Evolutionary conservation across 768 basidiomycete genomes (phyloP), one percentile per base, ranked within the genome.

Genomic region (Russula virescens): DNA sequence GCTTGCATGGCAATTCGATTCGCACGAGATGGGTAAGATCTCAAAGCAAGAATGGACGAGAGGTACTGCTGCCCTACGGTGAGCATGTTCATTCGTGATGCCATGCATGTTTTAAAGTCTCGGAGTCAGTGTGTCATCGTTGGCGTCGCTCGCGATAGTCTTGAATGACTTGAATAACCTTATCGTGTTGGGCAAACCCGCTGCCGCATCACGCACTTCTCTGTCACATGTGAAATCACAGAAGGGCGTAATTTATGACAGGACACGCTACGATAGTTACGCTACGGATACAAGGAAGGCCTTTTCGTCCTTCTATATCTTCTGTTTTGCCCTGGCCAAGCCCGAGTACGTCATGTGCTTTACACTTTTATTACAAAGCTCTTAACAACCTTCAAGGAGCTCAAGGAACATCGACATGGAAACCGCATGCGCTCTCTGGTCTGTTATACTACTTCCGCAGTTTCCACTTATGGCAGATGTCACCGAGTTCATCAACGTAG

Each of bases 381-480:
- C 31, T 38, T 50, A 16, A 31, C n/a, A 40, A 5, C 26, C 53
- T 38, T 46, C 25, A 58, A 91, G 89, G 71, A 80, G 82, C 71
- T 83, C 83, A 21, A 81, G 84, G 66, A 91, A 89, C 70, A 83
- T 91, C 64, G 89, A 91, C 55, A 88, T 92, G 79, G 89, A 92
- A 86, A 89, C 85, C 26, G 85, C 89, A 9, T 74, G 78, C 19
- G 86, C 89, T 0, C 77, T 92, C 46, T 91, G 90, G 88, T 80
- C 83, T n/a, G 87, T 91, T 18, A 76, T 88, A 48, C 75, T 94
- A 3, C 76, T 72, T n/a, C 83, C 86, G 2, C 81, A 82, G 69
- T 89, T 84, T 70, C 81, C 86, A 1, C 73, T 91, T 35, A 82
- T 86, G 73, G 69, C 73, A n/a, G 83, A 88, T 46, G 75, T 94